These are phyloP conservation scores for Strombidium stylifer DNA, from an alignment of 73 alveolate genomes.

Conservation along the genomic window DNA sequence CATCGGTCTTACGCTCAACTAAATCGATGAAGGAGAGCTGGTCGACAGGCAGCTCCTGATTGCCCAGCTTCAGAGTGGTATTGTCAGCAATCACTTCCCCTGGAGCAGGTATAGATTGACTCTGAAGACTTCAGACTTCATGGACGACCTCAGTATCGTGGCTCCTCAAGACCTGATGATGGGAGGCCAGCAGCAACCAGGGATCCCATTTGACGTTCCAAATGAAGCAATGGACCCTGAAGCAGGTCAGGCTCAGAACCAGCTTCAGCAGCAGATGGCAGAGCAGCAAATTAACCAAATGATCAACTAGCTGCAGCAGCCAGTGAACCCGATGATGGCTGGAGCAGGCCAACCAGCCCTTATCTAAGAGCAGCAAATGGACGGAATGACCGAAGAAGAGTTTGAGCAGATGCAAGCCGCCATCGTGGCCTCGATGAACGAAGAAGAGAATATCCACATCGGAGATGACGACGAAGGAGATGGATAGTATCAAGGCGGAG, in stretches of 20 bases:
- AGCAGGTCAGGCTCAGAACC: not conserved
- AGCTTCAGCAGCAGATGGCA: slow-evolving; percentile 17
- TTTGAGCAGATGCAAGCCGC: slow-evolving; percentile 14
- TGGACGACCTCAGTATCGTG: slow-evolving; percentile 60
- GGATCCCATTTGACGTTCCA: not conserved
- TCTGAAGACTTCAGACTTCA: slow-evolving; percentile 32
- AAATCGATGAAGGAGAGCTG: slow-evolving; percentile 29
- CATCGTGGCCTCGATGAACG: slow-evolving; percentile 11
- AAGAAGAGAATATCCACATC: slow-evolving; percentile 25
- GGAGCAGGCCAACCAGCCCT: slow-evolving; percentile 3
- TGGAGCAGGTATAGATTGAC: too few relatives aligned
- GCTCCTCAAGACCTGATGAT: slow-evolving; percentile 49
- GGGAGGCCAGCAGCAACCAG: slow-evolving; percentile 25
- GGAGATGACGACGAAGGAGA: slow-evolving; percentile 29
- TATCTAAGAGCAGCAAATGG: slow-evolving; percentile 22
- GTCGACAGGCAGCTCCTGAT: slow-evolving; percentile 47
- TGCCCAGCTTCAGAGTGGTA: slow-evolving; percentile 30
- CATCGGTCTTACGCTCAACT: slow-evolving; percentile 42
- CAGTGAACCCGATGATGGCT: slow-evolving; percentile 12
- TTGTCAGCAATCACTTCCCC: too few relatives aligned
- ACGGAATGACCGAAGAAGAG: not conserved
- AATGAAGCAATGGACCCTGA: not conserved
- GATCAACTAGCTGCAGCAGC: slow-evolving; percentile 20
- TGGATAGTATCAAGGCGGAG: slow-evolving; percentile 1
- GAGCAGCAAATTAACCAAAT: slow-evolving; percentile 17